These are phyloP conservation scores for Podila clonocystis DNA, from an alignment of 192 early-diverging fungal species.

Conservation along the genomic window DNA sequence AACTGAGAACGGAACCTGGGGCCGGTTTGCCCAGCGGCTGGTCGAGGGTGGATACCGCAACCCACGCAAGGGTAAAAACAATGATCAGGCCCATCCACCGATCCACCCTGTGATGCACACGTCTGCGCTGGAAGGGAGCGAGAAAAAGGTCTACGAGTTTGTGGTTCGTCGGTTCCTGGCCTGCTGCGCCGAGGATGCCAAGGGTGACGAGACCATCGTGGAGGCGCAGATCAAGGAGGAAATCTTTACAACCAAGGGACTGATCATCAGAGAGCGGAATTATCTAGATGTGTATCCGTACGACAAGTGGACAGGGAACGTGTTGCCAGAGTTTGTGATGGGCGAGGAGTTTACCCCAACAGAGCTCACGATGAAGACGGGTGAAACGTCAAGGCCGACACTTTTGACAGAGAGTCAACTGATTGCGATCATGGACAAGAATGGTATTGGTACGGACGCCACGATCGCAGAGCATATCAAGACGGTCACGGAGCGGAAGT, in stretches of 20 bases:
- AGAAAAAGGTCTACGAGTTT: slow-evolving; percentile 86
- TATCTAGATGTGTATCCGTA: slow-evolving; percentile 95
- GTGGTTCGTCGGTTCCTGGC: slow-evolving; percentile 90
- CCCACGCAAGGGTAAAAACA: slow-evolving; percentile 85
- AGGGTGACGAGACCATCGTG: slow-evolving; percentile 84
- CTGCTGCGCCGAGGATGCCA: slow-evolving; percentile 91
- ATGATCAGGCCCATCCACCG: slow-evolving; percentile 98
- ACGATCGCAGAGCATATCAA: slow-evolving; percentile 97
- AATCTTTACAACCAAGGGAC: slow-evolving; percentile 78
- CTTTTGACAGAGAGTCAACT: slow-evolving; percentile 88
- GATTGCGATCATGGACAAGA: slow-evolving; percentile 91
- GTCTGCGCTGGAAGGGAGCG: slow-evolving; percentile 61
- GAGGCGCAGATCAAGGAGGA: slow-evolving; percentile 77
- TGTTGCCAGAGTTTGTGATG: slow-evolving; percentile 75
- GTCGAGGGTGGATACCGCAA: slow-evolving; percentile 70
- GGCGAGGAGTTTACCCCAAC: slow-evolving; percentile 78
- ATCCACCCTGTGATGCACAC: slow-evolving; percentile 85
- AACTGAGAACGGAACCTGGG: slow-evolving; percentile 23
- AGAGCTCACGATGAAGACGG: slow-evolving; percentile 70
- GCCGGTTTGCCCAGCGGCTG: slow-evolving; percentile 56
- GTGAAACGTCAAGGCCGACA: slow-evolving; percentile 75
- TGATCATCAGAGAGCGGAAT: slow-evolving; percentile 84
- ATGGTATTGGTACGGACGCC: slow-evolving; percentile 97
- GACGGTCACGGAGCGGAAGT: slow-evolving; percentile 89
- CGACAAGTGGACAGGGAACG: slow-evolving; percentile 85